These are phyloP conservation scores for Neurospora sp. DNA, from an alignment of 495 filamentous ascomycete species.

Conservation along the genomic window DNA sequence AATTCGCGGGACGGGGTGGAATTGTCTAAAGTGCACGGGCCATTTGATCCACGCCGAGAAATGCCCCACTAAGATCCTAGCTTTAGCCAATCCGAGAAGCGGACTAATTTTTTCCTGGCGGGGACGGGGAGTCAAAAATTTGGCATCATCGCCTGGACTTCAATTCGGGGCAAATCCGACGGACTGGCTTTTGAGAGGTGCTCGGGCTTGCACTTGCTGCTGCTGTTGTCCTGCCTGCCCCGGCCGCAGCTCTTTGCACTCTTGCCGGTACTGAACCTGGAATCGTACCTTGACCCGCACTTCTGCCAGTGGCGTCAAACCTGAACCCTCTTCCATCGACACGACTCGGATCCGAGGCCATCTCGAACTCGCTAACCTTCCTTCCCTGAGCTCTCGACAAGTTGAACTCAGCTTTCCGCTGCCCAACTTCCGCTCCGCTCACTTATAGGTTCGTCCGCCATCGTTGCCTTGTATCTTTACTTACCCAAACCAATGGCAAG, in stretches of 20 bases:
- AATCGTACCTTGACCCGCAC: background rate
- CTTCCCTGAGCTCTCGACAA: background rate
- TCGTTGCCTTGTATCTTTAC: background rate
- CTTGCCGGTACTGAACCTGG: background rate
- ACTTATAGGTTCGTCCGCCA: background rate
- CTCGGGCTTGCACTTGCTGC: background rate
- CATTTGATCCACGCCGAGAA: background rate
- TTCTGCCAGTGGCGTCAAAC: conserved; percentile 8
- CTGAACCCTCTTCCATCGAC: background rate
- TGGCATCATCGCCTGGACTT: conserved; percentile 15
- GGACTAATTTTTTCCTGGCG: conserved; percentile 19
- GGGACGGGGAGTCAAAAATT: conserved; percentile 20
- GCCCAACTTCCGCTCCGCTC: background rate
- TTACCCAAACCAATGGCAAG: background rate
- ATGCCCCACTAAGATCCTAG: background rate
- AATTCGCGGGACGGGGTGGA: background rate
- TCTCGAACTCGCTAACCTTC: background rate
- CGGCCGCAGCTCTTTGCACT: background rate
- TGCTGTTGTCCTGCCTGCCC: background rate
- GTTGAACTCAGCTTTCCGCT: background rate
- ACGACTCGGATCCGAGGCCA: background rate
- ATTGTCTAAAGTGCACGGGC: background rate
- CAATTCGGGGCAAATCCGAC: conserved; percentile 6
- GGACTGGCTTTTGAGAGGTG: background rate
- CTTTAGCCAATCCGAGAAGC: conserved; percentile 12